phyloP scores from a whole-genome alignment of 805 yeast species.

The Candida manassasensis region DNA sequence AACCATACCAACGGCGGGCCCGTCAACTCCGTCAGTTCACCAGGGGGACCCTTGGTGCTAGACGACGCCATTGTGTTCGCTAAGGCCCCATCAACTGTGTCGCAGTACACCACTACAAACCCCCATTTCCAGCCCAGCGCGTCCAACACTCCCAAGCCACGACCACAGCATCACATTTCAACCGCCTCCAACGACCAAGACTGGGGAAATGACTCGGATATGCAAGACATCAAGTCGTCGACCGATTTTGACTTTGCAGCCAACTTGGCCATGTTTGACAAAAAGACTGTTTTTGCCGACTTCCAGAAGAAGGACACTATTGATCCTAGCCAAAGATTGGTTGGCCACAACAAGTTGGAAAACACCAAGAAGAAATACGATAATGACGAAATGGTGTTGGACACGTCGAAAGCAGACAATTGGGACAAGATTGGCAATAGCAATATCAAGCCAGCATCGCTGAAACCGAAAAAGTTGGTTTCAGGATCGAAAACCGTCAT shows the following conservation, averaged over 20 bases:
- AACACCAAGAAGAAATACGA: slow-evolving; percentile 50
- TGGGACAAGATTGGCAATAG: slow-evolving; percentile 47
- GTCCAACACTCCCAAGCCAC: slow-evolving; percentile 5
- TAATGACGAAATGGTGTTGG: slow-evolving; percentile 71
- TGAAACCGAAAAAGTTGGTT: slow-evolving; percentile 10
- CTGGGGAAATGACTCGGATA: slow-evolving; percentile 45
- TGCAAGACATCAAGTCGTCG: slow-evolving; percentile 40
- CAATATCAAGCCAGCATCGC: slow-evolving; percentile 4
- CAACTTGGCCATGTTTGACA: slow-evolving; percentile 77
- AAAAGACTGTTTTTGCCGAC: slow-evolving; percentile 72
- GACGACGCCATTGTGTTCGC: slow-evolving; percentile 30
- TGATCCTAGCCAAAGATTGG: slow-evolving; percentile 59
- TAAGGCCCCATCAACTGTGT: slow-evolving; percentile 6
- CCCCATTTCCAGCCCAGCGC: neutral
- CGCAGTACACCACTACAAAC: neutral
- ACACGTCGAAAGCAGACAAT: slow-evolving; percentile 36
- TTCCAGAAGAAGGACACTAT: slow-evolving; percentile 60
- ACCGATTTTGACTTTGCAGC: slow-evolving; percentile 84
- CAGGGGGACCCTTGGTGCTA: slow-evolving; percentile 6
- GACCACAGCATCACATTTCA: neutral
- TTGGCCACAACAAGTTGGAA: slow-evolving; percentile 61
- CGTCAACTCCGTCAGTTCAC: neutral
- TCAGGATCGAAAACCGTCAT: neutral
- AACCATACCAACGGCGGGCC: neutral
- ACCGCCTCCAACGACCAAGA: slow-evolving; percentile 26